phyloP scores from a whole-genome alignment of 2,329 filamentous ascomycete genomes.

The Xylariales sp. region DNA sequence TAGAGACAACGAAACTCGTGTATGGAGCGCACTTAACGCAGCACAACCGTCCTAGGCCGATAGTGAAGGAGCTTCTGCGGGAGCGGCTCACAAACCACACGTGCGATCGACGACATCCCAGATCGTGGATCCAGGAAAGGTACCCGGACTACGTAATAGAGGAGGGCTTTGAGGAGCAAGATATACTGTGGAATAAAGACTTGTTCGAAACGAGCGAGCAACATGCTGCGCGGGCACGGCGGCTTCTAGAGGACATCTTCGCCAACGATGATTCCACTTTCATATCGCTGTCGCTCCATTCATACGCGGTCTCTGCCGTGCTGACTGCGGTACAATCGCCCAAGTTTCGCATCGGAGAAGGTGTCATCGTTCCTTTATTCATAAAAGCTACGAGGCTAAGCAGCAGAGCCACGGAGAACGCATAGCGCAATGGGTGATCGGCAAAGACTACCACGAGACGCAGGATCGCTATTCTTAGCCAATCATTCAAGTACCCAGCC shows the following conservation, averaged over 20 bases:
- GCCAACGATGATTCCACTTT: constrained; percentile 29
- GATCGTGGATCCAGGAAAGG: constrained; percentile 30
- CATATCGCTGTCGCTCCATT: constrained; percentile 41
- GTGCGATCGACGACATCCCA: constrained; percentile 40
- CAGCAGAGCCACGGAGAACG: no score
- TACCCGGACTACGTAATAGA: constrained; percentile 40
- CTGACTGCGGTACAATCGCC: constrained; percentile 6
- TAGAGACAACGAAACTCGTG: constrained; percentile 40
- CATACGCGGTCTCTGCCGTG: constrained; percentile 14
- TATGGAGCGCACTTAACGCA: constrained; percentile 24
- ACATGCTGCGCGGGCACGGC: constrained; percentile 27
- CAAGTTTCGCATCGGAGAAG: constrained; percentile 11
- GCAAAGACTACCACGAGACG: no score
- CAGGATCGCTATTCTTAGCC: no score
- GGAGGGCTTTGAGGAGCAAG: constrained; percentile 39
- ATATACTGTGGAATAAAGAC: constrained; percentile 37
- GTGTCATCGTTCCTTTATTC: constrained; percentile 12
- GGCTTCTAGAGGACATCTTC: constrained; percentile 31
- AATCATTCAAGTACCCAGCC: no score
- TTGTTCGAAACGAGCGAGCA: constrained; percentile 32
- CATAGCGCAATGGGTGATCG: no score
- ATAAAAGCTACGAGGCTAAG: no score
- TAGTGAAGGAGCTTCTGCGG: constrained; percentile 42
- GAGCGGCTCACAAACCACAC: constrained; percentile 48
- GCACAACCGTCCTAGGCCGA: constrained; percentile 34